Conservation (phyloP, 352 stramenopile genomes). For the Pelagophyceae sp. region DNA sequence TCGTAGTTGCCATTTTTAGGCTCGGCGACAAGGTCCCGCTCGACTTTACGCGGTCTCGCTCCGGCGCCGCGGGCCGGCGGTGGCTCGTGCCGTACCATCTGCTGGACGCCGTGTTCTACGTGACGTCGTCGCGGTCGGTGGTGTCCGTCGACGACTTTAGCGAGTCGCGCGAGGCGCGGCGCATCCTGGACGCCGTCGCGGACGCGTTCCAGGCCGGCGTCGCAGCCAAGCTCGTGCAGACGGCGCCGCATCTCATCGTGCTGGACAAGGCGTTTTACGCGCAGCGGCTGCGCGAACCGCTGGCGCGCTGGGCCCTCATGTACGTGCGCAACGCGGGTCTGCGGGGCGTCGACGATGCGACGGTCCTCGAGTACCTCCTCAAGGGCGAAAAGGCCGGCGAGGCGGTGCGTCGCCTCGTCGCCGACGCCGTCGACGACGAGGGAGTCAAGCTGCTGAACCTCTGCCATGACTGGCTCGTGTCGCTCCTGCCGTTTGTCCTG, state of each 20-base stretch:
- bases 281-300: conserved; percentile 74
- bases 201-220: conserved; percentile 74
- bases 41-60: conserved; percentile 60
- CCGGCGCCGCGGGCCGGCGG: conserved; percentile 71
- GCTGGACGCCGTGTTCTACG: conserved; percentile 87
- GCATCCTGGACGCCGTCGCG: conserved; percentile 72
- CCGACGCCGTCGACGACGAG: conserved; percentile 61
- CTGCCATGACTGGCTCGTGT: conserved; percentile 87
- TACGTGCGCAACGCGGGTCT: conserved; percentile 88
- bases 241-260: conserved; percentile 93
- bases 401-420: conserved; percentile 56
- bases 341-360: conserved; percentile 62
- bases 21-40: conserved; percentile 69
- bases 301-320: conserved; percentile 77
- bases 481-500: conserved; percentile 92
- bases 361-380: conserved; percentile 65
- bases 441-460: conserved; percentile 98
- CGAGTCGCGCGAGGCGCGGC: conserved; percentile 61
- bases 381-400: conserved; percentile 33
- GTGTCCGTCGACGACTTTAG: conserved; percentile 69
- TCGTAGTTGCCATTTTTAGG: no score
- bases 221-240: conserved; percentile 79
- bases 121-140: conserved; percentile 44
- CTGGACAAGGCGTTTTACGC: conserved; percentile 92
- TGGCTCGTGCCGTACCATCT: conserved; percentile 82